A percentile compares a stretch with the other conserved stretches of the same genome.
Evolutionary conservation across 805 yeast genomes (phyloP).

Genomic region (Candida alai): DNA sequence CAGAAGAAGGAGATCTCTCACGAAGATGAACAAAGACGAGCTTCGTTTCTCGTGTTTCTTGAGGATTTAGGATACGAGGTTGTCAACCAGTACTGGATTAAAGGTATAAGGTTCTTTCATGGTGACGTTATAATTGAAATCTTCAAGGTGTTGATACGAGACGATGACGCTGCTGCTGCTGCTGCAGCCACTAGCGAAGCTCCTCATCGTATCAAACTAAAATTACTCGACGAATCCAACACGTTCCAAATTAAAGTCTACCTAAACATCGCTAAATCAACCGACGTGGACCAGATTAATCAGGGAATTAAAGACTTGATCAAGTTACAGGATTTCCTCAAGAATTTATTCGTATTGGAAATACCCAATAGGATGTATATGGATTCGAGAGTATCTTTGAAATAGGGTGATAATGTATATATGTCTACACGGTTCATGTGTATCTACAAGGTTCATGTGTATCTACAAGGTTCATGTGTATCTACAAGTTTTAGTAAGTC

Average conservation of each 20-base stretch:
- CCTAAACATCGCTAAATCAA: conserved; percentile 66
- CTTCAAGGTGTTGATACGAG: conserved; percentile 42
- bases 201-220: conserved; percentile 26
- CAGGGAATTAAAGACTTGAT: conserved; percentile 62
- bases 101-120: conserved; percentile 60
- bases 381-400: conserved; percentile 61
- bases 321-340: conserved; percentile 58
- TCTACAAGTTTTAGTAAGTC: too few relatives aligned
- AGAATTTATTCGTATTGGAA: conserved; percentile 62
- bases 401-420: conserved; percentile 1
- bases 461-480: too few relatives aligned
- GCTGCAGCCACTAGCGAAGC: conserved; percentile 8
- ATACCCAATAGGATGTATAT: conserved; percentile 77
- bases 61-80: conserved; percentile 69
- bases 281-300: conserved; percentile 70
- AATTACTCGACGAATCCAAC: conserved; percentile 49
- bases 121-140: conserved; percentile 60
- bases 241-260: conserved; percentile 59
- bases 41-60: conserved; percentile 42
- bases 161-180: conserved; percentile 23
- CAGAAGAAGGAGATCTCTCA: neutral
- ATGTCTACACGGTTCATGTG: too few relatives aligned
- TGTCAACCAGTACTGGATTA: conserved; percentile 56
- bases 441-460: neutral
- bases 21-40: conserved; percentile 15